Conservation (phyloP, 148 eudicot genomes). For the Euryodendron excelsum region DNA sequence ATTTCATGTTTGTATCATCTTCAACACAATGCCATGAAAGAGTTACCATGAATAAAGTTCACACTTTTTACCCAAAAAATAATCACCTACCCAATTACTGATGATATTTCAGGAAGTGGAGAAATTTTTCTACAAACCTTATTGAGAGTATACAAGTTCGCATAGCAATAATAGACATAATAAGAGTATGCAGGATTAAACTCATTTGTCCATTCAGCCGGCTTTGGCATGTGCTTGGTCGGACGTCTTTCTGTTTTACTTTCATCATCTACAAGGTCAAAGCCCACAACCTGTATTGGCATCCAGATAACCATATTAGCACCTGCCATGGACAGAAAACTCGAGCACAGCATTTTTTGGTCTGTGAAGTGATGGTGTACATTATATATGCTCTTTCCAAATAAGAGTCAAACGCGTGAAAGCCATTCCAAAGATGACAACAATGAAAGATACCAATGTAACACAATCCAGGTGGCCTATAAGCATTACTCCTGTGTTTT, state of each 20-base stretch:
- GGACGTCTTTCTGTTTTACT: constrained; percentile 91
- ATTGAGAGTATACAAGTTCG: constrained; percentile 71
- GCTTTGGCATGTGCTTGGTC: constrained; percentile 84
- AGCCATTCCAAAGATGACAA: not conserved
- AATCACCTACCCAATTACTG: not conserved
- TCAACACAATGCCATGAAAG: not conserved
- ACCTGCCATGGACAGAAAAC: constrained; percentile 13
- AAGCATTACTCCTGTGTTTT: not conserved
- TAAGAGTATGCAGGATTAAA: constrained; percentile 81
- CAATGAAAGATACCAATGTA: not conserved
- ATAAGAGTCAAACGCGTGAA: not conserved
- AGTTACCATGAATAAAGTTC: not conserved
- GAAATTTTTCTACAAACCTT: constrained; percentile 49
- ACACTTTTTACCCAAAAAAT: constrained; percentile 2
- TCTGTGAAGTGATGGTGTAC: not conserved
- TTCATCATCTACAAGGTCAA: constrained; percentile 82
- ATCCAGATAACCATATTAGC: constrained; percentile 7
- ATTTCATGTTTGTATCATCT: not conserved
- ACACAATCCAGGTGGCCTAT: not conserved
- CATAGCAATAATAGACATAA: constrained; percentile 75
- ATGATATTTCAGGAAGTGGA: not conserved
- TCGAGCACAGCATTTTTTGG: not conserved
- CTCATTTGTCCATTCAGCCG: constrained; percentile 76
- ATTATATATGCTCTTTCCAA: not conserved
- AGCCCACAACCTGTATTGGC: constrained; percentile 60